A percentile compares a stretch with the other conserved stretches of the same genome.
phyloP scores from a whole-genome alignment of 1,284 basidiomycete genomes.

The Veloporphyrellus conicus region DNA sequence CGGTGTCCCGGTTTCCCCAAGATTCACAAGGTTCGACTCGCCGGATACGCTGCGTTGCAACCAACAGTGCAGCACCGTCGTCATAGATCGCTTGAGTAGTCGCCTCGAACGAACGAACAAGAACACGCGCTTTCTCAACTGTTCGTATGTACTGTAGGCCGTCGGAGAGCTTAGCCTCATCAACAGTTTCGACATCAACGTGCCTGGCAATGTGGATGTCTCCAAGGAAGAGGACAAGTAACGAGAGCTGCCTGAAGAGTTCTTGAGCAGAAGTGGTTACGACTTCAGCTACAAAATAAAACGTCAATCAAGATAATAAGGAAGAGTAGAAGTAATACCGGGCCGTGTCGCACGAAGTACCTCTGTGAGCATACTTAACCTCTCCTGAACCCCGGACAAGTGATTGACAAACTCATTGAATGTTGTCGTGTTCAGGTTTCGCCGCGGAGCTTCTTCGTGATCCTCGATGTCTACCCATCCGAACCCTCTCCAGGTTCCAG shows the following conservation, averaged over 20 bases:
- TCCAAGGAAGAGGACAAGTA: constrained; percentile 43
- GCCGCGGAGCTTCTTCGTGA: constrained; percentile 32
- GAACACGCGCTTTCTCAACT: constrained; percentile 44
- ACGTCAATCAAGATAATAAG: constrained; percentile 6
- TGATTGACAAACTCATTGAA: constrained; percentile 25
- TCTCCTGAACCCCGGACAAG: constrained; percentile 19
- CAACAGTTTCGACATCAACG: constrained; percentile 49
- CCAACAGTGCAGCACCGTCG: constrained; percentile 43
- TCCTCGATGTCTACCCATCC: constrained; percentile 33
- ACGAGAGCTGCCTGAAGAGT: constrained; percentile 38
- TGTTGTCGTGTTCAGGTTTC: constrained; percentile 21
- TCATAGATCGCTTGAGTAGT: constrained; percentile 52
- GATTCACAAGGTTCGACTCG: constrained; percentile 29
- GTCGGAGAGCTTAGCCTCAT: constrained; percentile 29
- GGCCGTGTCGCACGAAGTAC: constrained; percentile 18
- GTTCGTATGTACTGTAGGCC: constrained; percentile 40
- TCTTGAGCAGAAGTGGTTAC: constrained; percentile 28
- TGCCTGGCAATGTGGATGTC: constrained; percentile 52
- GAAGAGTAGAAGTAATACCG: constrained; percentile 16
- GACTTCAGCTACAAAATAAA: constrained; percentile 14
- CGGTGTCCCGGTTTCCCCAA: constrained; percentile 24
- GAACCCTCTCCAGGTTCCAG: constrained; percentile 33
- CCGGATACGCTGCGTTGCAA: constrained; percentile 37
- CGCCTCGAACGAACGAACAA: constrained; percentile 49
- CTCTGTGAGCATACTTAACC: constrained; percentile 18